Conservation (phyloP, 2,329 filamentous ascomycete genomes). For the Ophiostoma sp. region DNA sequence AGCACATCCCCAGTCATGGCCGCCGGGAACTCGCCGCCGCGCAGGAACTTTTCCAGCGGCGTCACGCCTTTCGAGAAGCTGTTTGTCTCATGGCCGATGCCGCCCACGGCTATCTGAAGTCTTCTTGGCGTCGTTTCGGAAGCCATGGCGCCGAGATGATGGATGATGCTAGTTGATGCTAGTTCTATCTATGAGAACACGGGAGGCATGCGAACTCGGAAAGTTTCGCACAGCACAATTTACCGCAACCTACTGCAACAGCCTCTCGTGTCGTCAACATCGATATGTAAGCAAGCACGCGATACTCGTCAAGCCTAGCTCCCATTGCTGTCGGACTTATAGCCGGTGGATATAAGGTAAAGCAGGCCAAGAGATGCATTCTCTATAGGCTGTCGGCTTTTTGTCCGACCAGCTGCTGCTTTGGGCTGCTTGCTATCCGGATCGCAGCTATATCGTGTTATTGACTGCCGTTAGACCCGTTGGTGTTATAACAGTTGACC, state of each 20-base stretch:
- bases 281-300: not conserved
- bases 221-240: no score
- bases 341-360: slow-evolving; percentile 3
- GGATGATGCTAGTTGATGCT: no score
- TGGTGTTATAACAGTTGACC: not conserved
- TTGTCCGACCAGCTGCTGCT: not conserved
- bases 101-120: slow-evolving; percentile 7
- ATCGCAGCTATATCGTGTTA: not conserved
- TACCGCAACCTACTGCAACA: no score
- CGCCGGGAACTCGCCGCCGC: slow-evolving; percentile 2
- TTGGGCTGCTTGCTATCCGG: not conserved
- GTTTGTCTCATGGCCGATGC: slow-evolving; percentile 10
- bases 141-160: not conserved
- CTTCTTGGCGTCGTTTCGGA: not conserved
- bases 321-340: not conserved
- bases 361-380: not conserved
- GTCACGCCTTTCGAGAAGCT: slow-evolving; percentile 5
- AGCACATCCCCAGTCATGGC: not conserved
- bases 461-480: not conserved
- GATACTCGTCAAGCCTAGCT: not conserved
- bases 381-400: not conserved
- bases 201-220: no score
- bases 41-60: slow-evolving; percentile 1
- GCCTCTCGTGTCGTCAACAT: not conserved
- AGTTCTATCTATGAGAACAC: no score